These are phyloP conservation scores for Malus domestica DNA, from an alignment of 306 rosid species.

Conservation along the genomic window DNA sequence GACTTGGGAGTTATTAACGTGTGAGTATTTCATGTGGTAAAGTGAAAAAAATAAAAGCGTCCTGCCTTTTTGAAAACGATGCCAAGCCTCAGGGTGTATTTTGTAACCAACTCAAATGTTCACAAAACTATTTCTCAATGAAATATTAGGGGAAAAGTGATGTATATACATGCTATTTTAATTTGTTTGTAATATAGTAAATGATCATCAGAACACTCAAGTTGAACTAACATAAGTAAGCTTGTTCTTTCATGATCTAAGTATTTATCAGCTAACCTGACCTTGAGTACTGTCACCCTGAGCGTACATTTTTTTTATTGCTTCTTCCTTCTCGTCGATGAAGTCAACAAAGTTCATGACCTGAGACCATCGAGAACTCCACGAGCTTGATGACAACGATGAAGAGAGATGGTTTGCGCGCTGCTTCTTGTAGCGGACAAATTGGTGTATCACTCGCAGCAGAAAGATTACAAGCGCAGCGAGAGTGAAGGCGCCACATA, in stretches of 20 bases:
- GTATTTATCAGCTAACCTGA: constrained; percentile 24
- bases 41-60: too few species aligned
- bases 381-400: constrained; percentile 21
- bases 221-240: background rate
- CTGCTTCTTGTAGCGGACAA: constrained; percentile 40
- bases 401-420: constrained; percentile 30
- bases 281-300: constrained; percentile 35
- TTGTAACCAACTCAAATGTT: too few species aligned
- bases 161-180: background rate
- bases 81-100: too few species aligned
- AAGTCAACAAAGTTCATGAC: constrained; percentile 60
- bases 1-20: too few species aligned
- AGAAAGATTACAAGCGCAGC: constrained; percentile 46
- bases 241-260: background rate
- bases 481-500: constrained; percentile 39
- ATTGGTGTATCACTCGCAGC: constrained; percentile 50
- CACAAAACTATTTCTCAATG: background rate
- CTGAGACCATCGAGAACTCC: constrained; percentile 41
- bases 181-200: too few species aligned
- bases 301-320: constrained; percentile 63
- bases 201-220: background rate
- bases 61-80: too few species aligned
- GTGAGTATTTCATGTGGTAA: too few species aligned
- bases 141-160: background rate
- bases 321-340: constrained; percentile 85